Evolutionary conservation across 2,329 filamentous ascomycete genomes (phyloP).

Genomic region (Bipolaris bicolor): DNA sequence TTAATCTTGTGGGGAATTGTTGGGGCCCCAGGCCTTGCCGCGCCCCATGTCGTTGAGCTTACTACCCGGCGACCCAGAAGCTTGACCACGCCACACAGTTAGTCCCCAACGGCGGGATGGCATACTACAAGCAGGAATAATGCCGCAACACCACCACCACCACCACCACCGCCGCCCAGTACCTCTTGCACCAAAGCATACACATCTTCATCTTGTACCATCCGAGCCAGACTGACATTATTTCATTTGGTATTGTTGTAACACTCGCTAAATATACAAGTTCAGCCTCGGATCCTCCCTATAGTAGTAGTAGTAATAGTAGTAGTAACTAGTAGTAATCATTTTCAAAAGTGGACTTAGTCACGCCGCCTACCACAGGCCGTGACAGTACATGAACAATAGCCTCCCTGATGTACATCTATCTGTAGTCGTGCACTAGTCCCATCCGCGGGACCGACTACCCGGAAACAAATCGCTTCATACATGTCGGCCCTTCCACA

Average conservation of each 20-base stretch:
- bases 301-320: background rate
- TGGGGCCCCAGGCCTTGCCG: slow-evolving; percentile 23
- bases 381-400: background rate
- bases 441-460: background rate
- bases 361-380: background rate
- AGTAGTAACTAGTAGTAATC: too few species aligned
- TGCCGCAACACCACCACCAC: background rate
- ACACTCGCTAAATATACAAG: background rate
- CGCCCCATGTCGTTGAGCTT: slow-evolving; percentile 22
- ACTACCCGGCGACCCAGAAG: slow-evolving; percentile 28
- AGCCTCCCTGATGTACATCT: background rate
- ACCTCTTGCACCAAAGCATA: background rate
- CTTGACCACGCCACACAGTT: slow-evolving; percentile 28
- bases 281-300: background rate
- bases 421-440: background rate
- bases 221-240: background rate
- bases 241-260: background rate
- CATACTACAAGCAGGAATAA: slow-evolving; percentile 24
- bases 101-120: slow-evolving; percentile 18
- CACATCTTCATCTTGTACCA: background rate
- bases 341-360: background rate
- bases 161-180: too few species aligned
- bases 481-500: background rate
- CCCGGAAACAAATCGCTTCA: background rate
- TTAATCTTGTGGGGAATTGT: slow-evolving; percentile 31